Base-by-base conservation (phyloP, 192 early-diverging fungal genomes). In the Cetraspora pellucida region DNA sequence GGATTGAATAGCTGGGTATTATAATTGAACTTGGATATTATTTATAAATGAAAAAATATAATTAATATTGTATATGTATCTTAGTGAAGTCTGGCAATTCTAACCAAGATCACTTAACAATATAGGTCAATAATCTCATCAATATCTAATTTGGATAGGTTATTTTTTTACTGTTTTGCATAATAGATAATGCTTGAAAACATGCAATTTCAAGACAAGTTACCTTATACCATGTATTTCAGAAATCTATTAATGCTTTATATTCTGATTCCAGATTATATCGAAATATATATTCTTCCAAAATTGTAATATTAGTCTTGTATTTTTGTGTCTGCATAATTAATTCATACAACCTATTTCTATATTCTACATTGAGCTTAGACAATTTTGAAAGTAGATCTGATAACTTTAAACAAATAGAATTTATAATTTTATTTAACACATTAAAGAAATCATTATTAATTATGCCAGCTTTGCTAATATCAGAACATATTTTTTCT, bases 21-120 rank as follows among this genome's bases (percentile, higher is more conserved):
- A n/a, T 44, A 68, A 46, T 68, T 68, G 43, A 68, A 68, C 45
- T 68, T 37, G 7, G 45, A 44, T 68, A 68, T 68, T 68, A 68
- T 68, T 68, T 68, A 68, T 68, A n/a, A 3, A 68, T 25, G 65
- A 68, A 68, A 68, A 68, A 68, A 68, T 68, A 68, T 45, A 6
- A 68, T 68, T 68, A 68, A 44, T 68, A 68, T 5, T 68, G 66
- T 49, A 45, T 68, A 68, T 3, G 66, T 68, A 45, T 68, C 16
- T 16, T 27, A 30, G 8, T n/a, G 19, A n/a, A n/a, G 3, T 37
- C 3, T 6, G 17, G 43, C 10, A n/a, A n/a, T n/a, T 45, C 44
- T n/a, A n/a, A n/a, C 4, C n/a, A n/a, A 44, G 3, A 16, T 45
- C 44, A 68, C 65, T 68, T 61, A n/a, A 61, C 30, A 68, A 19